phyloP scores from a whole-genome alignment of 345 rosid genomes.

The Dipteronia sinensis region DNA sequence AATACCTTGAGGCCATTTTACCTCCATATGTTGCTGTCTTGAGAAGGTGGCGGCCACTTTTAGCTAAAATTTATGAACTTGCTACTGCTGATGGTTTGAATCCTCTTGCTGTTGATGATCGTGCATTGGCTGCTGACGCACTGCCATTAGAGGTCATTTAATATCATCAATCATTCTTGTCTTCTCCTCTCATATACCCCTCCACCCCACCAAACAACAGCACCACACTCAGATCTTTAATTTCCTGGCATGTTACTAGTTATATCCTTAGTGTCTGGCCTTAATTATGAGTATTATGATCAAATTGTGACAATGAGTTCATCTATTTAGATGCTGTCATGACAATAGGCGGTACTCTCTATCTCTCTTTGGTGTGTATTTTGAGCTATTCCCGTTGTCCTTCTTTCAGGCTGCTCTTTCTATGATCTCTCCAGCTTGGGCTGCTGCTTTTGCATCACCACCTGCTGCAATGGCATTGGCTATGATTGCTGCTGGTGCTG shows the following conservation, averaged over 20 bases:
- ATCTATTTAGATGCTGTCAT: conserved; percentile 3
- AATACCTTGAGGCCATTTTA: conserved; percentile 87
- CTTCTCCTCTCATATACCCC: background rate
- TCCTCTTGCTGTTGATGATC: conserved; percentile 95
- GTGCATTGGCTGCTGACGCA: conserved; percentile 91
- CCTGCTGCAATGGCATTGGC: conserved; percentile 99
- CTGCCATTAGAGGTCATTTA: conserved; percentile 81
- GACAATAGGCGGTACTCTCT: background rate
- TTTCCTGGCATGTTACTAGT: conserved; percentile 18
- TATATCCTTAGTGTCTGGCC: conserved; percentile 17
- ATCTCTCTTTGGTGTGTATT: background rate
- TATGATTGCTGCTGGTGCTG: conserved; percentile 99
- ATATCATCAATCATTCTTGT: conserved; percentile 22
- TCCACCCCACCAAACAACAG: background rate
- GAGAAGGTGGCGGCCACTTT: conserved; percentile 97
- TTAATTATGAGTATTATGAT: background rate
- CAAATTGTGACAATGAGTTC: background rate
- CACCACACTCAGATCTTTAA: background rate
- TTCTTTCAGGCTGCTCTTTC: conserved; percentile 83
- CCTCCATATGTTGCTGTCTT: conserved; percentile 98
- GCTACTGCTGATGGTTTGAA: conserved; percentile 94
- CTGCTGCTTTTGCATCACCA: conserved; percentile 99
- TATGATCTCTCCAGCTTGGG: conserved; percentile 96
- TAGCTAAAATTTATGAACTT: conserved; percentile 98
- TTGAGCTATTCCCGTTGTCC: background rate